Conservation (phyloP, 305 asterid species). For the Caryopteris hybrid region DNA sequence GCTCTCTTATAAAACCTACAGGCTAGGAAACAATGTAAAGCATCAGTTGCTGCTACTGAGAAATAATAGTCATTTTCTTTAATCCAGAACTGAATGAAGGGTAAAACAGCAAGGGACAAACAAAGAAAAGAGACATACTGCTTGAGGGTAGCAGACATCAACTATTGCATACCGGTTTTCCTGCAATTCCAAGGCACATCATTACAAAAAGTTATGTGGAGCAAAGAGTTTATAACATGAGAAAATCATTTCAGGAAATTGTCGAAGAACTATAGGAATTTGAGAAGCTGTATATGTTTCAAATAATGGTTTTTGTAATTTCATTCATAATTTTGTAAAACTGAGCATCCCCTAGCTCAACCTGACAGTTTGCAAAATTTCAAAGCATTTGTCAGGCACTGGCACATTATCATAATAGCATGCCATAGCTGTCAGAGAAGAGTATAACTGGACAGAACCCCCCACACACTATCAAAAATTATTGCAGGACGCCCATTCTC, state of each 20-base stretch:
- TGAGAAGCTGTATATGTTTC: conserved; percentile 6
- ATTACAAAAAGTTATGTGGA: conserved; percentile 11
- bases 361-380: neutral
- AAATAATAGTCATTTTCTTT: conserved; percentile 3
- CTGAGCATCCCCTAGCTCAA: conserved; percentile 11
- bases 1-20: conserved; percentile 91
- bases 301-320: neutral
- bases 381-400: neutral
- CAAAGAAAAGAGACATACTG: conserved; percentile 51
- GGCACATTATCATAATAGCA: neutral
- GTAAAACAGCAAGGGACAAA: conserved; percentile 22
- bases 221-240: conserved; percentile 12
- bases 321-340: neutral
- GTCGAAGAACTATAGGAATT: neutral
- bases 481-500: neutral
- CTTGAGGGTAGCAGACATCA: conserved; percentile 81
- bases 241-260: conserved; percentile 7
- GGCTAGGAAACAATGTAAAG: conserved; percentile 53
- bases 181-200: conserved; percentile 49
- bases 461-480: neutral
- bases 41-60: conserved; percentile 12
- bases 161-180: conserved; percentile 84
- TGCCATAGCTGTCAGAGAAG: neutral
- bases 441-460: neutral
- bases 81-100: conserved; percentile 19